Base-by-base conservation (phyloP, 768 basidiomycete species). In the Phlegmacium glaucopus region DNA sequence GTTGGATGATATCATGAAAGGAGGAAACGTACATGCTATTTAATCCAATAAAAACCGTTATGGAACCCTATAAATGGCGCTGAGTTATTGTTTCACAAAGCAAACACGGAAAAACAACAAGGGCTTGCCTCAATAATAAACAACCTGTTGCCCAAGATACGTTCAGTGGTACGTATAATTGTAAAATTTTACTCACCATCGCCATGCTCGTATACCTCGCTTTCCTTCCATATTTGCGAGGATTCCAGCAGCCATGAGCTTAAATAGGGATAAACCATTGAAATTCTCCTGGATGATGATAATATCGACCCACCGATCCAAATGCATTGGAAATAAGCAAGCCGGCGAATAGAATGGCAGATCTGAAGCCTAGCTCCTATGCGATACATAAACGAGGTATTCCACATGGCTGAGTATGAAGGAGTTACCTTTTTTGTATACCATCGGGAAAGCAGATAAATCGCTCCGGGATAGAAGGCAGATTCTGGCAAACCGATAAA, bases 201-300 rank as follows among this genome's bases (percentile, higher is more conserved):
- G 58, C 87, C 87, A 89, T 9, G 83, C 85, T 25, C 80, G 60
- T 35, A 85, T 80, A 1, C 85, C 86, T 4, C 77, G 67, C 42
- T 71, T 72, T 1, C 83, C 85, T 50, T 90, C 77, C 85, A 89
- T 84, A 36, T 72, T 74, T 1, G 72, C 67, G 12, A 91, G 71
- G 45, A 89, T 84, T 9, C 83, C 87, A n/a, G 86, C 86, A 12
- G 85, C 88, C 57, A 88, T 78, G 6, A 87, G 60, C 79, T 85
- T 2, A 22, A 22, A 22, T 22, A 22, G 22, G 49, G 4, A 28
- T 13, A 1, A 39, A 50, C 32, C 9, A 41, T 17, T 16, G 22
- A 2, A 4, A 28, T 26, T 32, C 8, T 39, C 15, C 10, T 40
- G 18, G 22, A 29, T 22, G 22, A 29, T 22, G 22, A 22, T 22